Base-by-base conservation (phyloP, 805 yeast genomes). In the Schwanniomyces occidentalis region DNA sequence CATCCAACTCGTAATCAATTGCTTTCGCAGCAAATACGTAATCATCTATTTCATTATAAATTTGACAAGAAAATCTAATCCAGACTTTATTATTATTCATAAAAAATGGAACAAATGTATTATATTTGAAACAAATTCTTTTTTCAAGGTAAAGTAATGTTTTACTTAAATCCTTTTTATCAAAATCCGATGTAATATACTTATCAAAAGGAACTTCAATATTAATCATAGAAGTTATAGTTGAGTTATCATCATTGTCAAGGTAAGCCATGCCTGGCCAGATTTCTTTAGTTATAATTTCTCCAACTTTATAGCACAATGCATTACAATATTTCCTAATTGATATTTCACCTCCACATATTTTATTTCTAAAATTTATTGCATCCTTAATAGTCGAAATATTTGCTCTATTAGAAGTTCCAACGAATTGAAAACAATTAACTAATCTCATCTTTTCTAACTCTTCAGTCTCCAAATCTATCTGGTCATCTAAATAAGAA, bases 321-420 rank as follows among this genome's bases (percentile, higher is more conserved):
- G 37, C 40, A 35, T 51, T 45, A 42, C 76, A 75, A 50, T 82
- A 80, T 1, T 63, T 49, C 34, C 61, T 52, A 32, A 82, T 77
- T 5, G 51, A 54, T 2, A 63, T 69, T 38, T 78, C 81, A 3
- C 89, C 89, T 3, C 85, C 85, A 47, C 85, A 77, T 6, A 59
- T 56, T 8, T 70, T 68, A 8, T 61, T 49, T 44, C 82, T 63
- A 53, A 82, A 84, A 38, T 69, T 55, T 10, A 70, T 41, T 0
- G 86, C 86, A 3, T 65, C 71, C 4, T 59, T 56, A 14, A 79
- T 58, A 24, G 70, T 52, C 12, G 61, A 48, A 20, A 64, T 56
- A 0, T 69, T 57, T 1, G 80, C 67, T 45, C 64, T 74, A 31
- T 67, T 68, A 20, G 59, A 57, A 4, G 85, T 76, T 1, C 84